A percentile compares a stretch with the other conserved stretches of the same genome.
phyloP scores from a whole-genome alignment of 371 early-diverging fungal species.

The Chytridium lagenaria region DNA sequence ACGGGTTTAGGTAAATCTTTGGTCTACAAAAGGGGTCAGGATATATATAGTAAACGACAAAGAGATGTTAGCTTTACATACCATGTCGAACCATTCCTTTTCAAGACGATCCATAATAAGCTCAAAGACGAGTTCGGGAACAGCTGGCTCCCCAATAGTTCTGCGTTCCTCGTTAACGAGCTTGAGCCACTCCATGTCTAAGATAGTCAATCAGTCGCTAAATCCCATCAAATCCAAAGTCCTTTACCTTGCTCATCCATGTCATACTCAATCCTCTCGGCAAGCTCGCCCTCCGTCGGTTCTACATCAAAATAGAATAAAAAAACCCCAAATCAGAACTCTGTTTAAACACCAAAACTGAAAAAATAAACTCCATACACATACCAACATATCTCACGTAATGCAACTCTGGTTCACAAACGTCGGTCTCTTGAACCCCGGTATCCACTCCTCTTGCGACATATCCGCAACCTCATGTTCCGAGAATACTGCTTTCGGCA shows the following conservation, averaged over 20 bases:
- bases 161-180: slow-evolving; percentile 70
- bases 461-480: background rate
- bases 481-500: slow-evolving; percentile 23
- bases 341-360: background rate
- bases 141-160: slow-evolving; percentile 59
- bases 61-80: too few species aligned
- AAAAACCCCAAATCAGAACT: slow-evolving; percentile 63
- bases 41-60: too few species aligned
- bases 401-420: slow-evolving; percentile 32
- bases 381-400: slow-evolving; percentile 49
- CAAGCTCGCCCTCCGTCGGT: slow-evolving; percentile 82
- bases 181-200: slow-evolving; percentile 79
- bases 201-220: background rate
- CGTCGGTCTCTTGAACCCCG: background rate
- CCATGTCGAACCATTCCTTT: slow-evolving; percentile 95
- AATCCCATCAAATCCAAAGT: too few species aligned
- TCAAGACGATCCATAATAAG: slow-evolving; percentile 89
- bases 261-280: slow-evolving; percentile 89
- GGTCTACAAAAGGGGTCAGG: too few species aligned
- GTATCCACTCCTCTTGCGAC: slow-evolving; percentile 16
- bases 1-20: slow-evolving; percentile 63
- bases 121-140: slow-evolving; percentile 78
- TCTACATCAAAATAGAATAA: slow-evolving; percentile 60
- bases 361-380: too few species aligned
- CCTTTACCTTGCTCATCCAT: slow-evolving; percentile 95